These are phyloP conservation scores for Pichia rugopelliculosa DNA, from an alignment of 805 yeast genomes.

Conservation along the genomic window DNA sequence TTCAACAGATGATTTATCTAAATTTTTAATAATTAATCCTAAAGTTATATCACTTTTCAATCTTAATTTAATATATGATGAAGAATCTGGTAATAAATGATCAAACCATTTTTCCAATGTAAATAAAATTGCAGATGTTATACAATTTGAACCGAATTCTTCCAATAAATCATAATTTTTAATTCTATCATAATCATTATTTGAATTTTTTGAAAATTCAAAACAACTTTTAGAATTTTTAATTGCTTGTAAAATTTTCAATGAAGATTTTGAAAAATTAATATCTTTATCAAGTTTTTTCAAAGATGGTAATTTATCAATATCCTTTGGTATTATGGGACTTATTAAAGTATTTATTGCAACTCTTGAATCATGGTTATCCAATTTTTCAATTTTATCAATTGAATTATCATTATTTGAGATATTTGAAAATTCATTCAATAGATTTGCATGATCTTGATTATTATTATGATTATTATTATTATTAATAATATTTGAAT, in stretches of 20 bases:
- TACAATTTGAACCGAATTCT: constrained; percentile 50
- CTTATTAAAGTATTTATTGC: constrained; percentile 42
- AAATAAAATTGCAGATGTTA: constrained; percentile 48
- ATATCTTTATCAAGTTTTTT: constrained; percentile 19
- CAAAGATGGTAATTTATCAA: constrained; percentile 21
- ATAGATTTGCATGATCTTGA: constrained; percentile 5
- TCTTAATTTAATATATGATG: constrained; percentile 39
- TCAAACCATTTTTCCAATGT: constrained; percentile 58
- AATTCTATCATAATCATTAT: constrained; percentile 1
- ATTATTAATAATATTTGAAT: too few relatives aligned
- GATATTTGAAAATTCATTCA: background rate
- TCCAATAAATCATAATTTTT: constrained; percentile 38
- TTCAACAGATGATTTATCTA: constrained; percentile 34
- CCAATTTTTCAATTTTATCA: constrained; percentile 14
- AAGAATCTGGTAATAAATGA: constrained; percentile 45
- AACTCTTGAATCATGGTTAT: constrained; percentile 31
- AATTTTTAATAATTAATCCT: constrained; percentile 38
- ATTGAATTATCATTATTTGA: constrained; percentile 12
- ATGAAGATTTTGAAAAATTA: constrained; percentile 23
- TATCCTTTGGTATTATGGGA: constrained; percentile 25
- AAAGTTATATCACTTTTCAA: constrained; percentile 32
- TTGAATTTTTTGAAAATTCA: constrained; percentile 28
- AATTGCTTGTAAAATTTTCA: constrained; percentile 35
- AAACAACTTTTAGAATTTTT: constrained; percentile 60
- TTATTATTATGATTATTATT: constrained; percentile 11